phyloP scores from a whole-genome alignment of 2,329 filamentous ascomycete genomes.

The Xylaria sp. region DNA sequence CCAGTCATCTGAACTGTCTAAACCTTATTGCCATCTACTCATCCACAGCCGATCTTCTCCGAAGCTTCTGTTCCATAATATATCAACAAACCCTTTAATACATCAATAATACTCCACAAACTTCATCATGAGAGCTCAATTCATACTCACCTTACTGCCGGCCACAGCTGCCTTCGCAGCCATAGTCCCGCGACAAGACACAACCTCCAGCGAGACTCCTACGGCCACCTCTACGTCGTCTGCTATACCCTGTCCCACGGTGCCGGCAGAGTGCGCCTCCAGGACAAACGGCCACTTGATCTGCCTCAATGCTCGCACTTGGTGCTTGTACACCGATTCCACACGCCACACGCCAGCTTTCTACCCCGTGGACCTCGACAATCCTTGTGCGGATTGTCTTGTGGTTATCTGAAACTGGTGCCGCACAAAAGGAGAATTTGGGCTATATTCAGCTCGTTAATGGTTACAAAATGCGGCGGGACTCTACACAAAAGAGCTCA shows the following conservation, averaged over 20 bases:
- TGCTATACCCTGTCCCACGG: slow-evolving; percentile 34
- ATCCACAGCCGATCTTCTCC: not conserved
- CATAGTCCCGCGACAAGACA: slow-evolving; percentile 26
- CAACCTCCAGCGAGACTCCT: slow-evolving; percentile 2
- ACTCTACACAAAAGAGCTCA: not conserved
- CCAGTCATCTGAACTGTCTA: not conserved
- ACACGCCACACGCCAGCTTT: slow-evolving; percentile 35
- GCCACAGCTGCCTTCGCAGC: slow-evolving; percentile 28
- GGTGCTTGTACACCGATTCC: slow-evolving; percentile 38
- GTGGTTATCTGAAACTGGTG: not conserved
- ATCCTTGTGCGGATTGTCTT: slow-evolving; percentile 35
- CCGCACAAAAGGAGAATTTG: not conserved
- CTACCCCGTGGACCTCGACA: slow-evolving; percentile 36
- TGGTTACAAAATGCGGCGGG: not conserved
- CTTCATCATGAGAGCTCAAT: slow-evolving; percentile 33
- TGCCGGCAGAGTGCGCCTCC: slow-evolving; percentile 31
- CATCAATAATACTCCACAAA: not conserved
- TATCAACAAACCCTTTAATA: not conserved
- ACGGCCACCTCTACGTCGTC: slow-evolving; percentile 24
- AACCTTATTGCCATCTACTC: not conserved
- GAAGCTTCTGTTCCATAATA: not conserved
- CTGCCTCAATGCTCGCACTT: slow-evolving; percentile 39
- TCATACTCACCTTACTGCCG: slow-evolving; percentile 34
- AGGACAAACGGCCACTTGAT: slow-evolving; percentile 32
- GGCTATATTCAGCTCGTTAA: not conserved